These are phyloP conservation scores for Rubroshorea leprosula DNA, from an alignment of 345 rosid genomes.

Conservation along the genomic window DNA sequence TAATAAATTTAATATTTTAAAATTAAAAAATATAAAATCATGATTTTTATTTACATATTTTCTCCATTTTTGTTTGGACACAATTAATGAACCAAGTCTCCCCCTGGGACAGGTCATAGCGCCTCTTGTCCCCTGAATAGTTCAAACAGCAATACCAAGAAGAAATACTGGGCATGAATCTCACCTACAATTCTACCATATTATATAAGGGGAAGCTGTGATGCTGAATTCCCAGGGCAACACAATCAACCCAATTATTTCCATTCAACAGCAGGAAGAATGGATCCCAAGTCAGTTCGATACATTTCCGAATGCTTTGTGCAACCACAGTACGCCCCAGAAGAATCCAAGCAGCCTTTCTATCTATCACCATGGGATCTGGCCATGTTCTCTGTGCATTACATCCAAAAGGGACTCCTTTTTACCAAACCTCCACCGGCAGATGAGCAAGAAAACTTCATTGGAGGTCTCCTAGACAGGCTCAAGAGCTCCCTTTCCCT, in stretches of 20 bases:
- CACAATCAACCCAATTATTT: neutral
- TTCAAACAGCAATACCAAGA: too few species aligned
- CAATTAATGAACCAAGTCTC: too few species aligned
- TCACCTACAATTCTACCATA: too few species aligned
- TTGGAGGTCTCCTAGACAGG: conserved; percentile 27
- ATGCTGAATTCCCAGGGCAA: neutral
- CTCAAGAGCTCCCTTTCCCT: conserved; percentile 49
- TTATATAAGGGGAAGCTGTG: neutral
- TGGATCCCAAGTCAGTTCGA: conserved; percentile 25
- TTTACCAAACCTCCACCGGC: conserved; percentile 39
- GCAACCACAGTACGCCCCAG: conserved; percentile 31
- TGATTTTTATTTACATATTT: too few species aligned
- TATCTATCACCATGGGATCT: conserved; percentile 70
- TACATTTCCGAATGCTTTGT: conserved; percentile 50
- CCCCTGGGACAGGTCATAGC: too few species aligned
- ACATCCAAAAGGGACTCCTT: conserved; percentile 64
- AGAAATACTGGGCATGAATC: too few species aligned
- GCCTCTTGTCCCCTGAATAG: too few species aligned
- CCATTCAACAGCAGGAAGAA: conserved; percentile 3
- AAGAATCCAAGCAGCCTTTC: conserved; percentile 39
- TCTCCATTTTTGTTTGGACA: too few species aligned
- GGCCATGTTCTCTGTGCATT: conserved; percentile 53
- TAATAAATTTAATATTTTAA: too few species aligned
- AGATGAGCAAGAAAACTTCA: conserved; percentile 21
- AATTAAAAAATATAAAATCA: too few species aligned